A percentile compares a stretch with the other conserved stretches of the same genome.
These are phyloP conservation scores for Ogataea ganodermae DNA, from an alignment of 805 yeast species.

Conservation along the genomic window DNA sequence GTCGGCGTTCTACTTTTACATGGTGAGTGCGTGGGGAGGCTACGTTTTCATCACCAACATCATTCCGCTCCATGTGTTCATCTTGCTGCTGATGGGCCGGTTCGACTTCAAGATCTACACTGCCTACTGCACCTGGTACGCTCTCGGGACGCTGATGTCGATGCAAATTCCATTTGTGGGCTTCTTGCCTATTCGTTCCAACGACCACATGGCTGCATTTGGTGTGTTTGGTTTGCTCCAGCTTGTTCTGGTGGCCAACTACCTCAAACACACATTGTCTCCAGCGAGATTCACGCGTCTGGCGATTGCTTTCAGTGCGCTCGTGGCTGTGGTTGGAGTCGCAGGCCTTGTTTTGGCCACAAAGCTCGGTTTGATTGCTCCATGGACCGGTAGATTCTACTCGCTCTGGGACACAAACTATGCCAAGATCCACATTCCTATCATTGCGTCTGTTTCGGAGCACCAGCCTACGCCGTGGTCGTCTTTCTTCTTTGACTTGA, in stretches of 20 bases:
- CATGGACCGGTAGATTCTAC: conserved; percentile 99
- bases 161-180: conserved; percentile 99
- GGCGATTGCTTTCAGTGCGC: conserved; percentile 56
- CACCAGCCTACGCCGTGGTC: conserved; percentile 99
- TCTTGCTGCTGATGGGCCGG: conserved; percentile 90
- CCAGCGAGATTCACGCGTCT: conserved; percentile 72
- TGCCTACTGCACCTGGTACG: conserved; percentile 95
- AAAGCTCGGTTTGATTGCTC: conserved; percentile 91
- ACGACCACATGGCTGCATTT: conserved; percentile 97
- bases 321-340: conserved; percentile 64
- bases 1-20: conserved; percentile 90
- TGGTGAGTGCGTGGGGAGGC: conserved; percentile 99
- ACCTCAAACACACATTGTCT: conserved; percentile 72
- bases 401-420: conserved; percentile 97
- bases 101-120: conserved; percentile 80
- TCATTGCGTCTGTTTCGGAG: conserved; percentile 97
- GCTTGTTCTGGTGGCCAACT: conserved; percentile 83
- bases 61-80: conserved; percentile 93
- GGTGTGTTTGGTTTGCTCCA: conserved; percentile 97
- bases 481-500: conserved; percentile 91
- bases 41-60: conserved; percentile 97
- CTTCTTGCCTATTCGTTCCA: conserved; percentile 92
- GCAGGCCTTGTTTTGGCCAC: conserved; percentile 78
- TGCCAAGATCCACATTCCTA: conserved; percentile 97
- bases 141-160: conserved; percentile 94